phyloP scores from a whole-genome alignment of 1,284 basidiomycete genomes.

The Thecaphora frezii region DNA sequence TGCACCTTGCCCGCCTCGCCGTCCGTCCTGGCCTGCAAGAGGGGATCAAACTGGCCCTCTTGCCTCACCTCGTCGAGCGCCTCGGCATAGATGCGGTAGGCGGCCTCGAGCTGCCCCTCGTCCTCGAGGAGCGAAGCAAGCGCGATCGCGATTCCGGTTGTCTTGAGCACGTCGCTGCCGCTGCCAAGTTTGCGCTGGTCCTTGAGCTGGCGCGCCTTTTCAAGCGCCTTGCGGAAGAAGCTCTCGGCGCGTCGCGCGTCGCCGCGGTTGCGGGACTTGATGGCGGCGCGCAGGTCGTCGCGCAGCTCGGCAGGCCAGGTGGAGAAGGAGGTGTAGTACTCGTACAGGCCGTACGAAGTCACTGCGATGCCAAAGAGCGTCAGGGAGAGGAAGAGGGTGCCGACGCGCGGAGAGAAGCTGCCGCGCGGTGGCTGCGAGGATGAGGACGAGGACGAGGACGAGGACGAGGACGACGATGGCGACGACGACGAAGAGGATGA shows the following conservation, averaged over 20 bases:
- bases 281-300: slow-evolving; percentile 51
- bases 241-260: slow-evolving; percentile 46
- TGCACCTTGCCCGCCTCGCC: slow-evolving; percentile 1
- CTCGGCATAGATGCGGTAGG: slow-evolving; percentile 43
- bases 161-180: slow-evolving; percentile 48
- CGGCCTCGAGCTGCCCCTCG: slow-evolving; percentile 27
- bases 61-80: slow-evolving; percentile 45
- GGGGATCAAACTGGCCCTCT: slow-evolving; percentile 9
- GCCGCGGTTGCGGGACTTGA: slow-evolving; percentile 52
- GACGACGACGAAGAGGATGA: slow-evolving; percentile 3
- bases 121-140: slow-evolving; percentile 52
- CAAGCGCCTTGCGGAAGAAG: slow-evolving; percentile 48
- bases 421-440: neutral
- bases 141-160: slow-evolving; percentile 56
- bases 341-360: slow-evolving; percentile 54
- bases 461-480: neutral
- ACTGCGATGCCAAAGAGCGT: slow-evolving; percentile 47
- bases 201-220: slow-evolving; percentile 28
- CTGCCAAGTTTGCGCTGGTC: slow-evolving; percentile 18
- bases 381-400: slow-evolving; percentile 35
- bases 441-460: neutral
- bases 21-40: slow-evolving; percentile 1
- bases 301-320: slow-evolving; percentile 57
- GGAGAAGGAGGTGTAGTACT: slow-evolving; percentile 55
- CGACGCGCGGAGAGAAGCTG: slow-evolving; percentile 18